Conservation (phyloP, 345 rosid species). For the Syzygium aromaticum region DNA sequence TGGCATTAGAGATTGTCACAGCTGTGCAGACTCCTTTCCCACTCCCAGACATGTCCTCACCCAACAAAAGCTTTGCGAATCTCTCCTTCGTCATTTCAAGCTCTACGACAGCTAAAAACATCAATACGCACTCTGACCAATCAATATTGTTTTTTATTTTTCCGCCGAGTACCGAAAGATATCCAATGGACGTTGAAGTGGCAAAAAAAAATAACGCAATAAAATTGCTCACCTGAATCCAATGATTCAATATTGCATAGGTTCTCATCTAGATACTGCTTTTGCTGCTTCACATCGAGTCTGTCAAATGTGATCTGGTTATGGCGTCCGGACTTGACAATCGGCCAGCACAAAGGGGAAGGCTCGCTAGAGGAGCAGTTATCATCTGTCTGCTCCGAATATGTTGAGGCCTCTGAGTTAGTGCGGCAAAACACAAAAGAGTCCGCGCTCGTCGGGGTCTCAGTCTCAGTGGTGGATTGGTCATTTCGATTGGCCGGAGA, state of each 20-base stretch:
- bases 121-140: background rate
- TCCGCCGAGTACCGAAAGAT: background rate
- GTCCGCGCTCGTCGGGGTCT: conserved; percentile 38
- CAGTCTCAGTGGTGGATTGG: conserved; percentile 37
- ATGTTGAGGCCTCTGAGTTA: conserved; percentile 56
- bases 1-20: conserved; percentile 75
- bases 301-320: conserved; percentile 8
- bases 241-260: conserved; percentile 18
- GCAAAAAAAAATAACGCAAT: background rate
- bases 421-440: conserved; percentile 49
- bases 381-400: conserved; percentile 53
- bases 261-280: conserved; percentile 15
- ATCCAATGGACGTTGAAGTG: background rate
- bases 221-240: conserved; percentile 39
- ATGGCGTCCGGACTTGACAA: conserved; percentile 18
- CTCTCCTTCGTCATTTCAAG: conserved; percentile 83
- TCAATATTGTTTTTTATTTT: background rate
- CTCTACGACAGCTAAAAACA: conserved; percentile 22
- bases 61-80: conserved; percentile 81
- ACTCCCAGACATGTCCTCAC: conserved; percentile 97
- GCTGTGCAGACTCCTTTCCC: conserved; percentile 96
- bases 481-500: conserved; percentile 45
- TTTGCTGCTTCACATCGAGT: conserved; percentile 24
- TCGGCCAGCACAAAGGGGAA: conserved; percentile 55
- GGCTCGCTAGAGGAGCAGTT: conserved; percentile 37